Conservation (phyloP, 345 rosid species). For the Murraya paniculata region DNA sequence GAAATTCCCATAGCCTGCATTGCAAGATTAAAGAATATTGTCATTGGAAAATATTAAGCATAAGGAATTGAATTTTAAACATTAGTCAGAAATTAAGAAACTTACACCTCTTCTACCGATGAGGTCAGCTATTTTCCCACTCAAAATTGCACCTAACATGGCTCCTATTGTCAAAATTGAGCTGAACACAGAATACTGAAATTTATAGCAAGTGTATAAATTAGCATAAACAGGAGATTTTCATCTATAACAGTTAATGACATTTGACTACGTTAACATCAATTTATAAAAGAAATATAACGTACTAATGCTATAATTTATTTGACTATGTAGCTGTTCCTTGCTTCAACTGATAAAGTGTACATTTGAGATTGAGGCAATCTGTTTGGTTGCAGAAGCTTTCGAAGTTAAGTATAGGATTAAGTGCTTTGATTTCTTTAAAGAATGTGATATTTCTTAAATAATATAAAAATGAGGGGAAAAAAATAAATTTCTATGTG, state of each 20-base stretch:
- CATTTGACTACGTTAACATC: too few relatives aligned
- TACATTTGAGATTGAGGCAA: too few relatives aligned
- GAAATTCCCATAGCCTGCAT: slow-evolving; percentile 38
- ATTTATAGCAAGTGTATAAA: neutral
- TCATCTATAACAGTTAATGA: neutral
- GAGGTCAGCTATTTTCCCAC: slow-evolving; percentile 35
- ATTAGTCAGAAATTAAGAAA: neutral
- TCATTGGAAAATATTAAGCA: neutral
- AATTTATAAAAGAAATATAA: too few relatives aligned
- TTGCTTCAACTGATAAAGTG: too few relatives aligned
- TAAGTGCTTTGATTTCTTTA: too few relatives aligned
- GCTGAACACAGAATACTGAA: slow-evolving; percentile 35
- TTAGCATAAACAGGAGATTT: neutral
- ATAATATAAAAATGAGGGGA: too few relatives aligned
- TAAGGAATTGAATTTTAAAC: neutral
- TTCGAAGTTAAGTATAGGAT: too few relatives aligned
- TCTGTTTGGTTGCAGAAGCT: too few relatives aligned
- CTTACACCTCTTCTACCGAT: slow-evolving; percentile 34
- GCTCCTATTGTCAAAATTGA: slow-evolving; percentile 37
- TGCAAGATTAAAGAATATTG: neutral
- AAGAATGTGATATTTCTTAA: too few relatives aligned
- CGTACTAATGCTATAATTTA: too few relatives aligned
- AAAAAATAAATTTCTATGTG: too few relatives aligned
- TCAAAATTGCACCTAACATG: slow-evolving; percentile 25
- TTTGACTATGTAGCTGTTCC: neutral